phyloP scores from a whole-genome alignment of 148 eudicot species.

The Vaccinium darrowii region DNA sequence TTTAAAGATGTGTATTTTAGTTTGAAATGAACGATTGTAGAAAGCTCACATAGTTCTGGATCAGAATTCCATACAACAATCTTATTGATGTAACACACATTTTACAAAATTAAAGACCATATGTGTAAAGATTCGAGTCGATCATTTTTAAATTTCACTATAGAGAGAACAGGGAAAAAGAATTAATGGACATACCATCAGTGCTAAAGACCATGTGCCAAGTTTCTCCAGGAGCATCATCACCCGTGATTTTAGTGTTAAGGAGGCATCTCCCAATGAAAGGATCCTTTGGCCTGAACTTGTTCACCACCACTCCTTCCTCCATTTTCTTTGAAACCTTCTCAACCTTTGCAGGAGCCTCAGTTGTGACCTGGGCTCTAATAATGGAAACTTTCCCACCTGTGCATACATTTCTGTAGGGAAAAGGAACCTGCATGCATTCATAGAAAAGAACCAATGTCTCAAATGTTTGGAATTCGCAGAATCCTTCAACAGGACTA shows the following conservation, averaged over 20 bases:
- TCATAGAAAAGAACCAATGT: background rate
- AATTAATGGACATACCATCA: constrained; percentile 47
- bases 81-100: background rate
- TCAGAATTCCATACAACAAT: background rate
- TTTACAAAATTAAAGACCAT: background rate
- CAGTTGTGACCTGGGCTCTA: constrained; percentile 82
- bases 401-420: constrained; percentile 56
- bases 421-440: constrained; percentile 44
- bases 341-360: constrained; percentile 70
- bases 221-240: constrained; percentile 98
- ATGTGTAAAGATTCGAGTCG: background rate
- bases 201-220: constrained; percentile 98
- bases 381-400: constrained; percentile 48
- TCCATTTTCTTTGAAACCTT: constrained; percentile 84
- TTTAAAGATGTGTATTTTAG: background rate
- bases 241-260: constrained; percentile 93
- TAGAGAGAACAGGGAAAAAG: background rate
- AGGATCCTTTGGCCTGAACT: constrained; percentile 87
- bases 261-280: constrained; percentile 78
- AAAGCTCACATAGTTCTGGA: background rate
- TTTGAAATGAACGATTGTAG: background rate
- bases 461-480: background rate
- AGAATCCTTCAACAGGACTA: background rate
- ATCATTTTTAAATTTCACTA: background rate
- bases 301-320: constrained; percentile 84